These are phyloP conservation scores for Colletotrichum truncatum DNA, from an alignment of 2,329 filamentous ascomycete species.

Conservation along the genomic window DNA sequence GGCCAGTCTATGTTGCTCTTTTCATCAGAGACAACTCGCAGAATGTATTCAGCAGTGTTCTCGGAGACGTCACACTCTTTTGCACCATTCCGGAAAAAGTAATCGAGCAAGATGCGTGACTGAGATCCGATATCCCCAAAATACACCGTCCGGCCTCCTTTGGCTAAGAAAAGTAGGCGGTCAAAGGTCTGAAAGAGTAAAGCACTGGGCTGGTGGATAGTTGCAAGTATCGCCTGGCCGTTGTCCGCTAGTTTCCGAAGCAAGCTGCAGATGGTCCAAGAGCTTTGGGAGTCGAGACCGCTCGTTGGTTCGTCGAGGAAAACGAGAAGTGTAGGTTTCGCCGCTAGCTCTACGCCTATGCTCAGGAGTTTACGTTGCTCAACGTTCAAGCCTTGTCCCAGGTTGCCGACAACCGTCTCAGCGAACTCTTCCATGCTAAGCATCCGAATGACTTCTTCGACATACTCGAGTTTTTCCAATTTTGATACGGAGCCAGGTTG, in stretches of 20 bases:
- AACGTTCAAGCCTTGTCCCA: constrained; percentile 62
- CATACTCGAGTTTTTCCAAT: constrained; percentile 42
- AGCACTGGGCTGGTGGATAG: constrained; percentile 32
- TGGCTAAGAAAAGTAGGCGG: constrained; percentile 14
- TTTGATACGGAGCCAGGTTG: constrained; percentile 68
- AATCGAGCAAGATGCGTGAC: constrained; percentile 55
- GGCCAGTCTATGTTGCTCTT: constrained; percentile 58
- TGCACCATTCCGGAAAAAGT: constrained; percentile 60
- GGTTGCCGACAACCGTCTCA: constrained; percentile 74
- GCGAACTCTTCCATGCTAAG: constrained; percentile 68
- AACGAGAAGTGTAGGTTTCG: constrained; percentile 75
- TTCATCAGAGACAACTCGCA: constrained; percentile 42
- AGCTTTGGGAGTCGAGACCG: constrained; percentile 78
- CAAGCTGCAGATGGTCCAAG: constrained; percentile 77
- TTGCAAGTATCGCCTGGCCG: constrained; percentile 53
- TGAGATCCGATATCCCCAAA: constrained; percentile 63
- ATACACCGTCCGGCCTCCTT: constrained; percentile 53
- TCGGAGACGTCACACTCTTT: constrained; percentile 53
- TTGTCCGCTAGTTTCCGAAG: constrained; percentile 69
- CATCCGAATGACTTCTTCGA: constrained; percentile 40
- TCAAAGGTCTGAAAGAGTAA: constrained; percentile 31
- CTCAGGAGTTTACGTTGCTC: constrained; percentile 67
- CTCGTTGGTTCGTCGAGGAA: constrained; percentile 84
- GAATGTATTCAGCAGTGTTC: constrained; percentile 64
- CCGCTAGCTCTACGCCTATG: constrained; percentile 81